These are phyloP conservation scores for Silene coronaria DNA, from an alignment of 179 eudicot species.

Conservation along the genomic window DNA sequence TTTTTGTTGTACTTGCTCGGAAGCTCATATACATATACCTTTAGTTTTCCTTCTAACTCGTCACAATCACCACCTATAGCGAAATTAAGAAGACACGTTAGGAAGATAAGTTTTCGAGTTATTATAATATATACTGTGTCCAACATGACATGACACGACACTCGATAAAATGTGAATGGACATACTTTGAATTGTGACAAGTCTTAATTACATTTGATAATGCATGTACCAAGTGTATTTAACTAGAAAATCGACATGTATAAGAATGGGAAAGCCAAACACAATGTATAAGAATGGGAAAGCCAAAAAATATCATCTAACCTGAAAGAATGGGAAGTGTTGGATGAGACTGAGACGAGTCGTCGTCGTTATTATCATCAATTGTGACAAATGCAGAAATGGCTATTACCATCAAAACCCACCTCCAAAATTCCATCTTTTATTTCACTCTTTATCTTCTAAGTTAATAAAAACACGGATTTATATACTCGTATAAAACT, in stretches of 20 bases:
- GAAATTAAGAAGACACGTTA: constrained; percentile 9
- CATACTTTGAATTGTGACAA: no score
- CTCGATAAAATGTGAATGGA: no score
- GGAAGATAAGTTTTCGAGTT: neutral
- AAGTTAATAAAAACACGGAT: no score
- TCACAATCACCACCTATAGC: constrained; percentile 78
- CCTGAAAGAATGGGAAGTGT: constrained; percentile 39
- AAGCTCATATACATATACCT: constrained; percentile 88
- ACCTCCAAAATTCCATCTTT: constrained; percentile 28
- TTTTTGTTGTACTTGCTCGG: constrained; percentile 96
- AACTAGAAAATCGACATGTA: no score
- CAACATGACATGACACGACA: neutral
- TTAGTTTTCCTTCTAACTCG: constrained; percentile 81
- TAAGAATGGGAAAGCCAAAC: no score
- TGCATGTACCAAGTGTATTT: no score
- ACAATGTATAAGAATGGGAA: neutral
- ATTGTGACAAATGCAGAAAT: constrained; percentile 12
- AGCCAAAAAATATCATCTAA: neutral
- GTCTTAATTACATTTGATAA: no score
- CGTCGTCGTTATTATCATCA: constrained; percentile 24
- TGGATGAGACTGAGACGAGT: constrained; percentile 16
- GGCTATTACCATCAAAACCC: constrained; percentile 25
- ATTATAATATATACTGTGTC: neutral
- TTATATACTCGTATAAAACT: no score
- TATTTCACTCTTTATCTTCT: neutral